Base-by-base conservation (phyloP, 2,329 filamentous ascomycete genomes). In the Fusarium duplospermum region DNA sequence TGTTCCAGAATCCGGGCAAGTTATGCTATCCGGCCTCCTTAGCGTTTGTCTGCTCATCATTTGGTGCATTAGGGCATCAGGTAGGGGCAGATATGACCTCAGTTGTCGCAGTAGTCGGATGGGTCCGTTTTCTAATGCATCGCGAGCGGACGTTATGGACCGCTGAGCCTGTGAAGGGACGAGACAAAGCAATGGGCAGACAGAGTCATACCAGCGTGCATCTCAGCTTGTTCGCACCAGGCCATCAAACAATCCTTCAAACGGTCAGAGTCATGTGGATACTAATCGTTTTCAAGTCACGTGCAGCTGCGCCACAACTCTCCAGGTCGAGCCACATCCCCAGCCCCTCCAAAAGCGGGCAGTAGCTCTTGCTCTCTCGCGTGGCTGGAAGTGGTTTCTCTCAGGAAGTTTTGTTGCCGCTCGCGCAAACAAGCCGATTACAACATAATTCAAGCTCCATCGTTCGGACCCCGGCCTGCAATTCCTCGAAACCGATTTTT, bases 301-400 rank as follows among this genome's bases (percentile, higher is more conserved):
- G 59, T 74, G 67, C 2, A 42, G 2, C 8, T 18, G 31, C 24
- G 71, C 67, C 71, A 69, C 63, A 71, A 31, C 10, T n/a, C 4
- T 3, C 20, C 6, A 64, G 22, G 10, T 45, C 24, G 16, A 54
- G 71, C 71, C 67, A 73, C 67, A 59, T 22, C 10, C 31, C 40
- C 45, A 59, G 67, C 47, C 45, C 27, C 40, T 68, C 54, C 59
- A 62, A 62, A 62, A 54, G 42, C 36, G 40, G 59, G 42, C 33
- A 59, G 42, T 42, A 70, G 62, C 4, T 59, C 31, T 40, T 59
- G 7, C n/a, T n/a, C 16, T 24, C 10, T 24, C 24, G 56, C 36
- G 24, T 59, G 36, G 56, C 57, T 62, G 42, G 61, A 62, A 16
- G 61, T 31, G 24, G 36, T 69, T 72, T 66, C 29, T 35, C 40